Percentiles rank a stretch among this genome's conserved stretches.
These are phyloP conservation scores for Paramecium caudatum DNA, from an alignment of 73 alveolate species.

Conservation along the genomic window DNA sequence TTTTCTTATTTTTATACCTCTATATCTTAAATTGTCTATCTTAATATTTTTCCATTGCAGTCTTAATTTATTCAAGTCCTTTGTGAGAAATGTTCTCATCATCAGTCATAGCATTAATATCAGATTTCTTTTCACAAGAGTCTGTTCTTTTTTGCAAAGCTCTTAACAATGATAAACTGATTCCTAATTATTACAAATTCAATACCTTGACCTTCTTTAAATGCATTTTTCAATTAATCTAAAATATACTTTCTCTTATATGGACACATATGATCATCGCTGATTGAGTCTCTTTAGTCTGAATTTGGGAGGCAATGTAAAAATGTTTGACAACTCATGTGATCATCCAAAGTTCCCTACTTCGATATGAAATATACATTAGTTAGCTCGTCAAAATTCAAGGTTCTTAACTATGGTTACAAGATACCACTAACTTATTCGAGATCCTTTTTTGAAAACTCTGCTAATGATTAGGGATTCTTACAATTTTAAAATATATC, in stretches of 20 bases:
- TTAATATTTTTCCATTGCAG: slow-evolving; percentile 13
- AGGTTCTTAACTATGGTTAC: slow-evolving; percentile 37
- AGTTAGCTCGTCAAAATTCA: slow-evolving; percentile 31
- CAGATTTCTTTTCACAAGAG: slow-evolving; percentile 48
- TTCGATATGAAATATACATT: slow-evolving; percentile 1
- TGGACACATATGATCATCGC: slow-evolving; percentile 72
- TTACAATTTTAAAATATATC: slow-evolving; percentile 7
- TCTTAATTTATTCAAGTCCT: slow-evolving; percentile 48
- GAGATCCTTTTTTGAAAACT: background rate
- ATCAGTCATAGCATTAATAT: slow-evolving; percentile 49
- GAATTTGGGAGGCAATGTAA: slow-evolving; percentile 21
- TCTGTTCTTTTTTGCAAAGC: slow-evolving; percentile 42
- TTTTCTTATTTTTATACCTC: slow-evolving; percentile 74
- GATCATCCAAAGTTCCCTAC: slow-evolving; percentile 66
- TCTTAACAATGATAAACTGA: slow-evolving; percentile 5
- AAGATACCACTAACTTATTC: slow-evolving; percentile 25
- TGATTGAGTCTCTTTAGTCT: slow-evolving; percentile 30
- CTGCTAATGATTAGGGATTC: background rate
- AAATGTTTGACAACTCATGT: slow-evolving; percentile 61
- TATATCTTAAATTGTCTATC: slow-evolving; percentile 71
- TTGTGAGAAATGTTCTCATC: slow-evolving; percentile 61
- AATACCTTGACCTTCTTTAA: slow-evolving; percentile 34
- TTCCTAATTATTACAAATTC: background rate
- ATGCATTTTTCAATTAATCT: slow-evolving; percentile 23
- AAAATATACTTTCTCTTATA: slow-evolving; percentile 32